These are phyloP conservation scores for Fusarium protoensiforme DNA, from an alignment of 2,329 filamentous ascomycete genomes.

Conservation along the genomic window DNA sequence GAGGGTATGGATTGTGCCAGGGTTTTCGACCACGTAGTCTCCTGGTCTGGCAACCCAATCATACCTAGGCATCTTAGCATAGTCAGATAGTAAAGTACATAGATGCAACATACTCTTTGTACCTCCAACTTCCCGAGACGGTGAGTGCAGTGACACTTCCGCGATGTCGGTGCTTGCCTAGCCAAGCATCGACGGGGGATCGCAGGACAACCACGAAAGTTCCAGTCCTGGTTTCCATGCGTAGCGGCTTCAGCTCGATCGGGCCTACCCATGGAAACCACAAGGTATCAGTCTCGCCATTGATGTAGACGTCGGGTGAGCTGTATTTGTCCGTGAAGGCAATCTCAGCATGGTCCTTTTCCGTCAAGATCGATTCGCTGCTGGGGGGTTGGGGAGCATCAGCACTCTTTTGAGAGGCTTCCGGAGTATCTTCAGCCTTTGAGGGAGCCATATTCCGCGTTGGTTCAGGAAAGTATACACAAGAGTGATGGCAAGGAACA, in stretches of 20 bases:
- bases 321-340: slow-evolving; percentile 42
- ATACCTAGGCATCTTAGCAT: slow-evolving; percentile 31
- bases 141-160: slow-evolving; percentile 34
- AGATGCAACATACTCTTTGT: slow-evolving; percentile 27
- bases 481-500: not conserved
- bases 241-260: slow-evolving; percentile 31
- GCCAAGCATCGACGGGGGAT: slow-evolving; percentile 25
- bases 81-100: not conserved
- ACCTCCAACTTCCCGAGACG: slow-evolving; percentile 40
- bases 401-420: slow-evolving; percentile 1
- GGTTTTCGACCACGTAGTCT: slow-evolving; percentile 41
- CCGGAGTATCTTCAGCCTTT: slow-evolving; percentile 11
- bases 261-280: slow-evolving; percentile 38
- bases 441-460: slow-evolving; percentile 14
- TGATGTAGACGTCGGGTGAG: slow-evolving; percentile 41
- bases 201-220: slow-evolving; percentile 31
- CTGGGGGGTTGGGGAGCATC: slow-evolving; percentile 17
- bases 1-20: slow-evolving; percentile 38
- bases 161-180: slow-evolving; percentile 33
- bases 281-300: slow-evolving; percentile 30
- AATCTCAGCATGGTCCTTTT: slow-evolving; percentile 22
- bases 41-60: slow-evolving; percentile 40
- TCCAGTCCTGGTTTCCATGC: slow-evolving; percentile 32
- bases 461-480: not conserved
- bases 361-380: slow-evolving; percentile 15